Base-by-base conservation (phyloP, 2,329 filamentous ascomycete genomes). In the Albophoma yamanashiensis region DNA sequence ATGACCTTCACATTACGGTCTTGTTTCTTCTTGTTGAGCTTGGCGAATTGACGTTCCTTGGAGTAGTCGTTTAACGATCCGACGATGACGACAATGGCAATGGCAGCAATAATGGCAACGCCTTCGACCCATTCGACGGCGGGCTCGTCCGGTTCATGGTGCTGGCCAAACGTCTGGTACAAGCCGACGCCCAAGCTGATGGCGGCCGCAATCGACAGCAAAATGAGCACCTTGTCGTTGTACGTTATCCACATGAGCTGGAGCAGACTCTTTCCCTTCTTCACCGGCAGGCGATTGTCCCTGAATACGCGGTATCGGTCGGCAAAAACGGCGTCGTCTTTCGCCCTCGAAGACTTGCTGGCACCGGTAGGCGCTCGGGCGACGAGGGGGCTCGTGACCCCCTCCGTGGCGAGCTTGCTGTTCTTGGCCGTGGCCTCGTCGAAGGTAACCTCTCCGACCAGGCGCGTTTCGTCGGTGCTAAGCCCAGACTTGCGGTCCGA, bases 221-320 rank as follows among this genome's bases (percentile, higher is more conserved):
- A 76, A 61, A 91, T 88, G 55, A 92, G 76, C 4, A 92, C 87
- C 71, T 92, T 92, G 78, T 92, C 89, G 74, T 92, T 90, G 71
- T 91, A 91, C 0, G 89, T 90, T 67, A 92, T 89, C 89, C 89
- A 92, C 73, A 90, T 88, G 50, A 92, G 77, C 68, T 89, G 78
- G 53, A 89, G 76, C 47, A 92, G 79, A 64, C 78, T 87, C 75
- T 91, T 92, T 53, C 87, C 82, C 74, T 91, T 90, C 72, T 88
- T 87, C 67, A 84, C 86, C 0, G 89, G 89, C 42, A 92, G 75
- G 52, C 84, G 78, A 69, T 92, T 92, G 72, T 91, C 87, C 65
- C 79, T 81, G 70, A 83, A 92, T 38, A 91, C 82, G 42, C 88
- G 85, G 67, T 85, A 86, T 61, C 89, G 82, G 66, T 91, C 89